Conservation (phyloP, 495 filamentous ascomycete genomes). For the Xylaria longipes region DNA sequence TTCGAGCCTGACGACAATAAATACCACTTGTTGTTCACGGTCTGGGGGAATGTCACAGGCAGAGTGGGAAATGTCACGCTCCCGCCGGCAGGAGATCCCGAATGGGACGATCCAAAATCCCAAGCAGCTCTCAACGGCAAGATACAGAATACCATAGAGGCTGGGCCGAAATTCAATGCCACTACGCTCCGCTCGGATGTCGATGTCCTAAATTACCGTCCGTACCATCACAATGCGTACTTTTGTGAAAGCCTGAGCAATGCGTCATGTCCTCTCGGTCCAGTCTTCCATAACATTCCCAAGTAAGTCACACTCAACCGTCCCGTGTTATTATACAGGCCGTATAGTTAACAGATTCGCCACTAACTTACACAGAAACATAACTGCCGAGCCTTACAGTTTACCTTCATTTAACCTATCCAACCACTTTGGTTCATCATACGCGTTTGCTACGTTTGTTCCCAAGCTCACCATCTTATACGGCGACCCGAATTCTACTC, state of each 20-base stretch:
- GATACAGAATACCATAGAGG: conserved; percentile 66
- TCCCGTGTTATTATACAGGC: conserved; percentile 9
- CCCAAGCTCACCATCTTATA: conserved; percentile 73
- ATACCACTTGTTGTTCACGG: conserved; percentile 76
- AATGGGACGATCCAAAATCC: conserved; percentile 56
- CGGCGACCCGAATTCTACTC: conserved; percentile 66
- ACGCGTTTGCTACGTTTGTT: conserved; percentile 82
- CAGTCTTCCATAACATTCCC: conserved; percentile 67
- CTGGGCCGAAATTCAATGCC: conserved; percentile 50
- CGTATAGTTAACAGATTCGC: background rate
- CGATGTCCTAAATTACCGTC: conserved; percentile 75
- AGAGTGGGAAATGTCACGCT: conserved; percentile 48
- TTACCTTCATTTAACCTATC: conserved; percentile 75
- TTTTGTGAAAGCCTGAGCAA: conserved; percentile 72
- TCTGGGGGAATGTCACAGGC: conserved; percentile 92
- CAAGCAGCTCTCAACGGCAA: conserved; percentile 68
- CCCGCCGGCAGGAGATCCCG: conserved; percentile 62
- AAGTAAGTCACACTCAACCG: conserved; percentile 52
- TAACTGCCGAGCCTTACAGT: conserved; percentile 41
- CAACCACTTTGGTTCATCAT: conserved; percentile 79
- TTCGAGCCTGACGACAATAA: conserved; percentile 68
- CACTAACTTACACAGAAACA: conserved; percentile 16
- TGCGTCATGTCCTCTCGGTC: conserved; percentile 74
- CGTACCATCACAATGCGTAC: conserved; percentile 57
- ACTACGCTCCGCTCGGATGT: conserved; percentile 74